Conservation (phyloP, 2,329 filamentous ascomycete species). For the Colletotrichum cereale region DNA sequence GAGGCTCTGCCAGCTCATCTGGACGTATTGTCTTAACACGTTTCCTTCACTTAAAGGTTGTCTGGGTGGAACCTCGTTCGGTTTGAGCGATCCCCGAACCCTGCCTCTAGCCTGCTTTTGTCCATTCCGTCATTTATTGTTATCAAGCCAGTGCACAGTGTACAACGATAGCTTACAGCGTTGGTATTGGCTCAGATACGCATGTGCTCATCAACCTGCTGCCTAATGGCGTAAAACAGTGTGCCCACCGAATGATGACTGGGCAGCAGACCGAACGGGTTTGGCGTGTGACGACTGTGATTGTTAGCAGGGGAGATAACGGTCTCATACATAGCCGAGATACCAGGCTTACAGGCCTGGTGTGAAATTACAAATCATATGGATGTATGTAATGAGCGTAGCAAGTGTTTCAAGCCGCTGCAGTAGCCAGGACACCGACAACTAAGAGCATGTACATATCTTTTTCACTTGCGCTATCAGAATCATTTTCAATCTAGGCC, state of each 20-base stretch:
- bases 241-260: background rate
- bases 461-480: background rate
- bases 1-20: background rate
- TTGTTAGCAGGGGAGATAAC: background rate
- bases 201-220: background rate
- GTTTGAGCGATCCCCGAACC: background rate
- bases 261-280: background rate
- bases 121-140: background rate
- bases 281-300: background rate
- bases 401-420: background rate
- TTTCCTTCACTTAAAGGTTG: background rate
- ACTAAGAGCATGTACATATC: background rate
- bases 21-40: background rate
- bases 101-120: background rate
- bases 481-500: constrained; percentile 60
- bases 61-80: background rate
- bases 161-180: background rate
- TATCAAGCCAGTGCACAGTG: background rate
- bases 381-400: background rate
- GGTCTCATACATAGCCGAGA: background rate
- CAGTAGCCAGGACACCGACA: background rate
- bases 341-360: background rate
- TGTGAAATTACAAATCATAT: too few species aligned
- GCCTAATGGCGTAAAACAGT: background rate
- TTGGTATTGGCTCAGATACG: background rate